Percentiles rank a stretch among this genome's conserved stretches.
Evolutionary conservation across 192 early-diverging fungal genomes (phyloP).

Genomic region (Coemansia sp.): DNA sequence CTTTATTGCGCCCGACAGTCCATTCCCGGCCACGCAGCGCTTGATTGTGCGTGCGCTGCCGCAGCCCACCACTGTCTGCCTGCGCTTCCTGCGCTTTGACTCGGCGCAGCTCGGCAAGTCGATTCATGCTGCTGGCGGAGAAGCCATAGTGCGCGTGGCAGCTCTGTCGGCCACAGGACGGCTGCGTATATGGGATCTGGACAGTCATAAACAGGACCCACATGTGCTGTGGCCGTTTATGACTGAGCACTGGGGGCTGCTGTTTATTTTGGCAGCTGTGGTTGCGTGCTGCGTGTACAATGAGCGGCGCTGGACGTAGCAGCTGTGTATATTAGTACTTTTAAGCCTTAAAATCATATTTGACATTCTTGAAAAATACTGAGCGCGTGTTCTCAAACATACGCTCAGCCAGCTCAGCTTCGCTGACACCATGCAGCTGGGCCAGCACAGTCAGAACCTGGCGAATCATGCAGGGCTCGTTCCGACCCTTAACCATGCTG

Average conservation of each 20-base stretch:
- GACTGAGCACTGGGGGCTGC: slow-evolving; percentile 52
- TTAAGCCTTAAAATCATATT: background rate
- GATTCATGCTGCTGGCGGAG: background rate
- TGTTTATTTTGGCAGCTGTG: slow-evolving; percentile 50
- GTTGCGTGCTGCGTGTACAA: slow-evolving; percentile 53
- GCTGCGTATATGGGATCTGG: slow-evolving; percentile 50
- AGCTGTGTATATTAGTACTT: background rate
- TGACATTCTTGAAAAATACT: slow-evolving; percentile 63
- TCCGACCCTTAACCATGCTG: slow-evolving; percentile 75
- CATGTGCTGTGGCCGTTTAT: slow-evolving; percentile 54
- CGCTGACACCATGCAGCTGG: slow-evolving; percentile 55
- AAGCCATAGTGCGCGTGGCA: slow-evolving; percentile 21
- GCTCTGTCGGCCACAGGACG: slow-evolving; percentile 33
- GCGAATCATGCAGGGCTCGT: slow-evolving; percentile 81
- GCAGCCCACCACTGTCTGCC: slow-evolving; percentile 35
- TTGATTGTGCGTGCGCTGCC: slow-evolving; percentile 30
- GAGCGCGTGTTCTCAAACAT: slow-evolving; percentile 65
- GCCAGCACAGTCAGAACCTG: slow-evolving; percentile 72
- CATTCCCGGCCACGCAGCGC: slow-evolving; percentile 41
- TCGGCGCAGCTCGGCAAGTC: slow-evolving; percentile 19
- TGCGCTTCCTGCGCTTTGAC: slow-evolving; percentile 47
- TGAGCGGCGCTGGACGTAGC: slow-evolving; percentile 48
- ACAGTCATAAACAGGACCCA: slow-evolving; percentile 42
- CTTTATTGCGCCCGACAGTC: slow-evolving; percentile 40
- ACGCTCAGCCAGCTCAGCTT: slow-evolving; percentile 57